Base-by-base conservation (phyloP, 768 basidiomycete genomes). In the Pleurotus cornucopiae region DNA sequence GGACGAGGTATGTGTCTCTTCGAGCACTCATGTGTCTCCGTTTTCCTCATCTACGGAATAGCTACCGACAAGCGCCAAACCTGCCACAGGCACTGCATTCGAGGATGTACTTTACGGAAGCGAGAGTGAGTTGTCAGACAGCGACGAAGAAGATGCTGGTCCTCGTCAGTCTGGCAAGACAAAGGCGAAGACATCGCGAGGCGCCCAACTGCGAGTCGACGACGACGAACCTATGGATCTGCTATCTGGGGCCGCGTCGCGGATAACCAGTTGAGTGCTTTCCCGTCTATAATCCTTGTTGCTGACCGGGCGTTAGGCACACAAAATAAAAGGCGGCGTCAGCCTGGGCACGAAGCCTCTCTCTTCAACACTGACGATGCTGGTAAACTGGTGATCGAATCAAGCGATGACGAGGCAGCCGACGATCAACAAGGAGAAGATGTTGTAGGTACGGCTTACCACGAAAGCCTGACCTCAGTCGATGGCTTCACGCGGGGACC, bases 61-160 rank as follows among this genome's bases (percentile, higher is more conserved):
- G 84, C 71, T 62, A 48, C 73, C 73, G 46, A 71, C 71, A 25
- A 14, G 37, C 11, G 64, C 65, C 14, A 84, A 84, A 65, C 76
- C 76, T 14, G 75, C 76, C 4, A 77, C 83, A 37, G 91, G 93
- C 13, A 89, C 94, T 67, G 94, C 95, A 0, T 99, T 98, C 61
- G 95, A 99, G 67, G 95, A 99, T 65, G 92, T 98, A 0, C 75
- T 99, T 23, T 98, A 98, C 67, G 95, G 94, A 41, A 96, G 93
- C 65, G 97, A 98, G 66, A 94, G 91, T 61, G 95, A 98, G 65
- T 71, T 88, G 30, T 88, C 85, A 2, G 86, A 86, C 59, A 83
- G 81, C 59, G 86, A 88, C 41, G 82, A 83, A 44, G 85, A 89
- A 54, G 77, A 73, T 26, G 60, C 67, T 37, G 58, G 60, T 18